Base-by-base conservation (phyloP, 108 stramenopile species). In the Thalassiosira profunda region DNA sequence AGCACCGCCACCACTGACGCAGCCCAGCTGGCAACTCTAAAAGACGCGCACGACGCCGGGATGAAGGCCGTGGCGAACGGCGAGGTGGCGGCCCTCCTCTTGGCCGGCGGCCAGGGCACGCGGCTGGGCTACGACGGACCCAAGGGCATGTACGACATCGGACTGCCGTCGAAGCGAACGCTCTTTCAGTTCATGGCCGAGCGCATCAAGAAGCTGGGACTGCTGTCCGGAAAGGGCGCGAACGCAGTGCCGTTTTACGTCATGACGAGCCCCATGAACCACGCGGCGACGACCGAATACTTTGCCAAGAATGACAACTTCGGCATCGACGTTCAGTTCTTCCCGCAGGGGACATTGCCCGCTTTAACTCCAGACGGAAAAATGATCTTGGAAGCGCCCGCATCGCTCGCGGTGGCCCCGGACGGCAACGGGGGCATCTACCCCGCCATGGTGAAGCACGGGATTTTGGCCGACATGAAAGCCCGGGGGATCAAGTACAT, bases 341-440 rank as follows among this genome's bases (percentile, higher is more conserved):
- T 99, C 76, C 74, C 77, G 11, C 98, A 98, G 82, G 97, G 97
- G 24, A 93, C 93, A 42, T 63, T 97, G 37, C 98, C 99, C 2
- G 95, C 95, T 73, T 66, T 98, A 25, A 78, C 86, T 5, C 26
- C 63, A 12, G 94, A 96, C 3, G 97, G 97, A 14, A 97, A 97
- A 58, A 85, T 99, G 63, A 91, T 99, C 30, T 69, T 98, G 44
- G 97, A 97, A 70, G 55, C 77, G 43, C 45, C 76, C 2, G 59
- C 71, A 17, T 38, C 53, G 20, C 58, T 97, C 3, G 85, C 97
- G 10, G 69, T 91, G 73, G 96, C 98, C 4, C 99, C 99, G 0
- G 97, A 99, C 83, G 99, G 96, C 12, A 98, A 98, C 71, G 99
- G 99, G 8, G 98, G 98, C 5, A 96, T 99, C 44, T 99, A 98